Evolutionary conservation across 2,329 filamentous ascomycete genomes (phyloP).

Genomic region (Ophiostoma fasciatum): DNA sequence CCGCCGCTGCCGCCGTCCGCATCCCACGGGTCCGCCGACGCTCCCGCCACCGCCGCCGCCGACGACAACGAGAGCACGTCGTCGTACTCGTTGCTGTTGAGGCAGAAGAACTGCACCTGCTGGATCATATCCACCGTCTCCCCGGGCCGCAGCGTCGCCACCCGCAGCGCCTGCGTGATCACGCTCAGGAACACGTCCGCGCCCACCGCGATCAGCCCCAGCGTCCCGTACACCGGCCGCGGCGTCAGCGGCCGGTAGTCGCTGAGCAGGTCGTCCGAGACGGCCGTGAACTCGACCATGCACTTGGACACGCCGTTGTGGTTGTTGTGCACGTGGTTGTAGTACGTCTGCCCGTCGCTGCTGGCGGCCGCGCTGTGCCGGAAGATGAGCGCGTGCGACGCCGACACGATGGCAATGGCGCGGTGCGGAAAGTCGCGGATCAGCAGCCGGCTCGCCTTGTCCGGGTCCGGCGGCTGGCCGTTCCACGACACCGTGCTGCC

Average conservation of each 20-base stretch:
- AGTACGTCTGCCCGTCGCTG: constrained; percentile 28
- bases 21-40: constrained; percentile 37
- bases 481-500: constrained; percentile 25
- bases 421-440: constrained; percentile 78
- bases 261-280: constrained; percentile 49
- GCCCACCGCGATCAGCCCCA: constrained; percentile 73
- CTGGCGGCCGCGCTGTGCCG: constrained; percentile 56
- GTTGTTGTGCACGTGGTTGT: constrained; percentile 33
- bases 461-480: constrained; percentile 32
- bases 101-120: constrained; percentile 80
- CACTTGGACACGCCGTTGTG: constrained; percentile 42
- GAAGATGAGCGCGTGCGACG: constrained; percentile 69
- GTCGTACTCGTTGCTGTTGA: constrained; percentile 79
- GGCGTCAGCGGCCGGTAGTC: constrained; percentile 65
- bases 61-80: constrained; percentile 47
- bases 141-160: constrained; percentile 69
- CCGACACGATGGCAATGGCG: constrained; percentile 72
- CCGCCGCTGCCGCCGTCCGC: constrained; percentile 26
- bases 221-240: constrained; percentile 65
- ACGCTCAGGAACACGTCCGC: constrained; percentile 84
- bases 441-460: constrained; percentile 60
- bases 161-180: constrained; percentile 63
- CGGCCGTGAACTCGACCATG: constrained; percentile 72
- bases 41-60: too few species aligned
- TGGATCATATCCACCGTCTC: constrained; percentile 83